Evolutionary conservation across 257 asterid genomes (phyloP).

Genomic region (Paulownia fortunei): DNA sequence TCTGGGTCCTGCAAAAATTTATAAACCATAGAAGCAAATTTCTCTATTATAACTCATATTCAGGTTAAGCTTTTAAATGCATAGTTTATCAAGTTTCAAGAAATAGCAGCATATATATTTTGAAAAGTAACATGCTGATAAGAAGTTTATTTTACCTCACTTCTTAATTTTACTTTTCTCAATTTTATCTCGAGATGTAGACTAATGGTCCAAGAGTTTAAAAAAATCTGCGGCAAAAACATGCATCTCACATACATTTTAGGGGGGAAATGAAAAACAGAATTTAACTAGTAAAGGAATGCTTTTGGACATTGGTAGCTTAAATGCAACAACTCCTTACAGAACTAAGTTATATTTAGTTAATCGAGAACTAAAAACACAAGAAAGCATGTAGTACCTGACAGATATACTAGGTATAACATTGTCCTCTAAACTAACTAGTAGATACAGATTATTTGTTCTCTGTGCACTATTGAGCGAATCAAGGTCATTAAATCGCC

Average conservation of each 20-base stretch:
- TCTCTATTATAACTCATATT: background rate
- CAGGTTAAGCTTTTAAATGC: background rate
- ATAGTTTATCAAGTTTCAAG: background rate
- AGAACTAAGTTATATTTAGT: background rate
- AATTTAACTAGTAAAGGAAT: no score
- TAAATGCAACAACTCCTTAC: background rate
- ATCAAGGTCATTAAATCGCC: background rate
- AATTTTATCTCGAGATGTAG: conserved; percentile 5
- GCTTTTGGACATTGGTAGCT: background rate
- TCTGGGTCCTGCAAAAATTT: background rate
- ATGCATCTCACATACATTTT: background rate
- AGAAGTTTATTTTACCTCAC: background rate
- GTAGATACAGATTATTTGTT: background rate
- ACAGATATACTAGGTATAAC: background rate
- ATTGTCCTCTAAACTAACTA: background rate
- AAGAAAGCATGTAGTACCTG: background rate
- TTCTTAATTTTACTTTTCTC: background rate
- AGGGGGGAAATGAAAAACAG: background rate
- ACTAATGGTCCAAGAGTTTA: background rate
- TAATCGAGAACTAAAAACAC: background rate
- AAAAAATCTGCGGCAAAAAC: background rate
- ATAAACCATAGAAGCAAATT: background rate
- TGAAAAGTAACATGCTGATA: background rate
- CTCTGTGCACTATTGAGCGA: background rate
- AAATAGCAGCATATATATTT: background rate